Evolutionary conservation across 352 stramenopile species (phyloP).

Genomic region (Pythium guiyangense): DNA sequence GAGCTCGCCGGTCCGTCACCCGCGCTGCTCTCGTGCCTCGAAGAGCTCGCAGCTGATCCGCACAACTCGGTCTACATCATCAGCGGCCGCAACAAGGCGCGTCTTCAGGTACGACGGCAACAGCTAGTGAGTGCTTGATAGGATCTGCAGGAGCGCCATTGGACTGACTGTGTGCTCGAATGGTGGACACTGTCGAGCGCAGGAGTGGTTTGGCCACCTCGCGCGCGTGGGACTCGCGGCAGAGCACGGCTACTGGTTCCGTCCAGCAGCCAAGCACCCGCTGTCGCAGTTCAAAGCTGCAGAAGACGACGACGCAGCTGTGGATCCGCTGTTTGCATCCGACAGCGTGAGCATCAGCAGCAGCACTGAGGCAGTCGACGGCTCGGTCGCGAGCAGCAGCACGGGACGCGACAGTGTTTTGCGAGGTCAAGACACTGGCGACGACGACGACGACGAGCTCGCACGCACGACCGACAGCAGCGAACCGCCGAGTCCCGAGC

Average conservation of each 20-base stretch:
- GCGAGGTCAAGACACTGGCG: not conserved
- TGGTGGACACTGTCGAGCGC: not conserved
- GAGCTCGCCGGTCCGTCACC: slow-evolving; percentile 57
- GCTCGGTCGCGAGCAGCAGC: not conserved
- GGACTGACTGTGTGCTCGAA: no score
- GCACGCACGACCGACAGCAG: no score
- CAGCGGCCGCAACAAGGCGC: slow-evolving; percentile 72
- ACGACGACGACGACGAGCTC: not conserved
- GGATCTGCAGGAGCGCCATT: not conserved
- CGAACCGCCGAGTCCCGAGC: not conserved
- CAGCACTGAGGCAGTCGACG: slow-evolving; percentile 1
- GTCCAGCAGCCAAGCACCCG: slow-evolving; percentile 55
- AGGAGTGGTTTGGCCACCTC: slow-evolving; percentile 85
- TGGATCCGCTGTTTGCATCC: not conserved
- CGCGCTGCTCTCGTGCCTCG: slow-evolving; percentile 55
- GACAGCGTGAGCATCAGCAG: slow-evolving; percentile 6
- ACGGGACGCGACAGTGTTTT: slow-evolving; percentile 4
- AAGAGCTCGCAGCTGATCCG: slow-evolving; percentile 62
- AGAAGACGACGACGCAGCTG: not conserved
- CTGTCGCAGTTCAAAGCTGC: slow-evolving; percentile 8
- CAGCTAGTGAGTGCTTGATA: not conserved
- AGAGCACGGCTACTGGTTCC: slow-evolving; percentile 81
- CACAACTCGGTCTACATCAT: slow-evolving; percentile 86
- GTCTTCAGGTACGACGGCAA: slow-evolving; percentile 32
- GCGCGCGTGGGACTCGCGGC: slow-evolving; percentile 70